Conservation (phyloP, 2,329 filamentous ascomycete species). For the Pseudogymnoascus sp. region DNA sequence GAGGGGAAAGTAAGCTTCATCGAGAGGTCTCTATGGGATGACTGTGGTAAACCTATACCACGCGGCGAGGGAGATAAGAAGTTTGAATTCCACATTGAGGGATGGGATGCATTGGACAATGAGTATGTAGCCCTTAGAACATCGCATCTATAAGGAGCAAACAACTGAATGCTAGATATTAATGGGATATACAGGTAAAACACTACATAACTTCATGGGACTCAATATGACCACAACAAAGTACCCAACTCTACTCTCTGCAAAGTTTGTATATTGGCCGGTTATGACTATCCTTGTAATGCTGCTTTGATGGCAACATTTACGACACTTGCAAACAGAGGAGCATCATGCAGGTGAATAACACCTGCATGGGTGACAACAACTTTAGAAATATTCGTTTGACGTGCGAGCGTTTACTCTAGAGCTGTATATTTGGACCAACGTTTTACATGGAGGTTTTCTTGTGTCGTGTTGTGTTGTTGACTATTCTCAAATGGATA, state of each 20-base stretch:
- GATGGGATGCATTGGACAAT: slow-evolving; percentile 26
- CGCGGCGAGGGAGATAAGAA: slow-evolving; percentile 47
- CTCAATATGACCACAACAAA: not conserved
- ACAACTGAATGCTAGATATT: not conserved
- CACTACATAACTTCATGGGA: not conserved
- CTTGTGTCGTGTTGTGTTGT: not conserved
- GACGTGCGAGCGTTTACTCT: not conserved
- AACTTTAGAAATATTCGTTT: not conserved
- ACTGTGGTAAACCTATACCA: slow-evolving; percentile 44
- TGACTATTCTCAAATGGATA: not conserved
- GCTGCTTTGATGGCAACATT: not conserved
- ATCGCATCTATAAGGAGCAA: not conserved
- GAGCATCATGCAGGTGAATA: not conserved
- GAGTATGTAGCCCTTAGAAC: slow-evolving; percentile 12
- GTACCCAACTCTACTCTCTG: not conserved
- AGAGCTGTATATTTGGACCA: not conserved
- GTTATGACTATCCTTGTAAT: not conserved
- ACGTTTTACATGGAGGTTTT: not conserved
- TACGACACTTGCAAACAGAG: not conserved
- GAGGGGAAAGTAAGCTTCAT: slow-evolving; percentile 51
- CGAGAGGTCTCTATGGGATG: slow-evolving; percentile 53
- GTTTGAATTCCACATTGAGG: slow-evolving; percentile 48
- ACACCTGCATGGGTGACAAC: not conserved
- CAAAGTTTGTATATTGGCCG: not conserved
- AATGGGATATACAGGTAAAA: not conserved